Evolutionary conservation across 495 filamentous ascomycete genomes (phyloP), one percentile per base, ranked within the genome.

Genomic region (Cudoniella acicularis): DNA sequence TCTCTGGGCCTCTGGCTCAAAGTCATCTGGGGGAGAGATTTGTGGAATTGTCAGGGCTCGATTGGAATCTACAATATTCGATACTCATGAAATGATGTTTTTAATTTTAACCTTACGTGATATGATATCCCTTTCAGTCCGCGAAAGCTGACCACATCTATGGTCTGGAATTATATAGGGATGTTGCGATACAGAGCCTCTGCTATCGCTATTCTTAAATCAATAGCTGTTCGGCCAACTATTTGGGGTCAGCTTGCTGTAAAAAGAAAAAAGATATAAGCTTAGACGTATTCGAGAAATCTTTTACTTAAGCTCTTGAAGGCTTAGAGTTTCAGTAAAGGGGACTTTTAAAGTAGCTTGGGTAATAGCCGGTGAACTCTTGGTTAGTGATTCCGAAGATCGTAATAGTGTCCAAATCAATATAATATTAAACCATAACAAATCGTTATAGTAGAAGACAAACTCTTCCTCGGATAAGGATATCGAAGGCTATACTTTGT

Each of bases 391-490:
- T 36, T 36, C 30, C 30, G 30, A 13, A 36, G 4, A 36, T 36
- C 30, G 4, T 36, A 13, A 36, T 4, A 36, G 30, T 6, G 30
- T 36, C 30, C 13, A 13, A 13, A 36, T 36, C 30, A 36, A 36
- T 13, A 68, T 55, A 42, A 71, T 62, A 27, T 72, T 72, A 2
- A 55, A 51, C 52, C 64, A 63, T 17, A 57, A 60, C 42, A 72
- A 56, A 63, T 72, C 68, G 25, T 67, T 67, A 47, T 73, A 63
- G 46, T 67, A 72, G 56, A 67, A 72, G 3, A 71, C 63, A 49
- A 54, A 67, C 43, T 67, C 20, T 16, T 24, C 17, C 17, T 24
- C 21, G n/a, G 53, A 45, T 45, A 11, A 46, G 25, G n/a, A 13
- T 22, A 36, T 36, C 30, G 30, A 36, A 36, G 30, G 30, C 30